Percentiles rank a stretch among this genome's conserved stretches.
phyloP scores from a whole-genome alignment of 805 yeast genomes.

The Lipomyces kockii region DNA sequence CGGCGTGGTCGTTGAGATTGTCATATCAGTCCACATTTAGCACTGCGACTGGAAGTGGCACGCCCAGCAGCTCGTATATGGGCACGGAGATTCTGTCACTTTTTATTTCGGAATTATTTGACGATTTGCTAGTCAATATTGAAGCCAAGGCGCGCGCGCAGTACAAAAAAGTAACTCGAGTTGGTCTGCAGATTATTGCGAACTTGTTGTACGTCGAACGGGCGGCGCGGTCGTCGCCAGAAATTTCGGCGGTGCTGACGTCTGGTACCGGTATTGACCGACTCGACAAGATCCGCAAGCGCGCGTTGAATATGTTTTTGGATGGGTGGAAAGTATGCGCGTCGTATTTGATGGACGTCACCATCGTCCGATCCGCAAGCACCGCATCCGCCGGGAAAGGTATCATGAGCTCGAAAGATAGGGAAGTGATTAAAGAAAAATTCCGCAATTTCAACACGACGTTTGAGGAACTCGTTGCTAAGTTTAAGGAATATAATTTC shows the following conservation, averaged over 20 bases:
- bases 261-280: slow-evolving; percentile 61
- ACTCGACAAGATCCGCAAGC: slow-evolving; percentile 68
- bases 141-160: slow-evolving; percentile 60
- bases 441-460: slow-evolving; percentile 80
- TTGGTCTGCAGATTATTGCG: slow-evolving; percentile 74
- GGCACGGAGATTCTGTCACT: slow-evolving; percentile 56
- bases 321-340: slow-evolving; percentile 80
- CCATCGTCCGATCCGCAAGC: slow-evolving; percentile 55
- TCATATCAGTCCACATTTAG: slow-evolving; percentile 12
- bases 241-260: slow-evolving; percentile 60
- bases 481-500: slow-evolving; percentile 66
- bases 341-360: slow-evolving; percentile 75
- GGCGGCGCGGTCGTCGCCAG: slow-evolving; percentile 43
- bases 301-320: slow-evolving; percentile 72
- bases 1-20: slow-evolving; percentile 23
- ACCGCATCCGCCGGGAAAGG: slow-evolving; percentile 21
- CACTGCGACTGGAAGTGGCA: slow-evolving; percentile 11
- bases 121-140: slow-evolving; percentile 66
- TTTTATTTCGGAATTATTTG: slow-evolving; percentile 77
- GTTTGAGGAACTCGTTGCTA: slow-evolving; percentile 75
- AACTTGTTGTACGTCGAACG: slow-evolving; percentile 78
- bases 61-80: slow-evolving; percentile 20
- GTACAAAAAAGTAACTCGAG: slow-evolving; percentile 44
- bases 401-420: slow-evolving; percentile 67
- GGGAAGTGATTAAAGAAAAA: slow-evolving; percentile 81